phyloP scores from a whole-genome alignment of 345 rosid species.

The Adansonia digitata region DNA sequence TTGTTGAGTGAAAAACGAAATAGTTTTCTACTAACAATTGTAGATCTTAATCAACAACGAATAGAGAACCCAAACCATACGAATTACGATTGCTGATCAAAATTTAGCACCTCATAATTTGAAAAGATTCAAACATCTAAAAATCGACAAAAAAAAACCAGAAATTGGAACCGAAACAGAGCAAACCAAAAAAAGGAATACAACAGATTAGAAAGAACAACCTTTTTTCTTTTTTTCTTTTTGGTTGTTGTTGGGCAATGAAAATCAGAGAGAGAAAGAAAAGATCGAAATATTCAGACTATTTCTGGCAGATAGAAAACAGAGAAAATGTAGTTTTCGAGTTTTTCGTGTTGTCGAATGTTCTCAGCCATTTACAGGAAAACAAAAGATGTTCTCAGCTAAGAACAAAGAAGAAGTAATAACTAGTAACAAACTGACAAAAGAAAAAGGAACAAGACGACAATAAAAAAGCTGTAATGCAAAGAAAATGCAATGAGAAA shows the following conservation, averaged over 20 bases:
- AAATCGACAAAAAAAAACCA: background rate
- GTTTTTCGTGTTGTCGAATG: background rate
- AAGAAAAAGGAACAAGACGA: background rate
- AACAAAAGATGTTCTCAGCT: background rate
- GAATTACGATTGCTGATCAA: background rate
- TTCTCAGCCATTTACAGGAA: background rate
- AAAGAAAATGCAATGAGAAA: no score
- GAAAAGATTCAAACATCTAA: background rate
- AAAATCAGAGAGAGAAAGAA: background rate
- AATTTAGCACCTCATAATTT: background rate
- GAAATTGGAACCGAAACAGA: background rate
- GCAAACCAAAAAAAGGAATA: background rate
- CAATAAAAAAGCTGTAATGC: background rate
- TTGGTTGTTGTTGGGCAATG: background rate
- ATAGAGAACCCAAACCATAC: background rate
- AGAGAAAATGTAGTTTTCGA: background rate
- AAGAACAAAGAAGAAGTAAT: background rate
- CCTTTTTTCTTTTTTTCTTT: no score
- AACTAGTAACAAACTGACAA: background rate
- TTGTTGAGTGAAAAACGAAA: background rate
- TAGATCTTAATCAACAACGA: slow-evolving; percentile 4
- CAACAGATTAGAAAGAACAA: background rate
- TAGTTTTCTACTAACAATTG: background rate
- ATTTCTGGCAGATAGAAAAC: background rate
- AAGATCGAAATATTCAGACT: background rate